phyloP scores from a whole-genome alignment of 2,329 filamentous ascomycete genomes.

The Fusarium sublunatum region DNA sequence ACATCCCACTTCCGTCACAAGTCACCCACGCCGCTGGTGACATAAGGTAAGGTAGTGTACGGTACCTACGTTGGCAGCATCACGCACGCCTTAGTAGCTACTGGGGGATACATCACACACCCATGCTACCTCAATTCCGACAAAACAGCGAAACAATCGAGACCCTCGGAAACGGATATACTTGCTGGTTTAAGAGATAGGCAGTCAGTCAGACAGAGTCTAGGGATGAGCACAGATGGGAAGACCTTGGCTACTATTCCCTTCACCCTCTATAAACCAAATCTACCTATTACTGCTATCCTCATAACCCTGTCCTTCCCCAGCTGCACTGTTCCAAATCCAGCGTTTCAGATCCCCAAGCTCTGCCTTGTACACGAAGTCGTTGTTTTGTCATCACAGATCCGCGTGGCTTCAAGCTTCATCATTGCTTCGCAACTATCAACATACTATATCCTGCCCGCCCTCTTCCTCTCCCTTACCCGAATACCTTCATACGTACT shows the following conservation, averaged over 20 bases:
- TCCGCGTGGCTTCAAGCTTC: conserved; percentile 39
- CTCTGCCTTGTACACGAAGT: conserved; percentile 28
- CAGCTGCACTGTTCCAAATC: conserved; percentile 22
- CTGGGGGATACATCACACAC: conserved; percentile 21
- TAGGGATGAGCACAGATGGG: background rate
- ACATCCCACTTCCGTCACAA: conserved; percentile 17
- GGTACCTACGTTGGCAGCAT: conserved; percentile 28
- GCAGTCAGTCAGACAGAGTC: conserved; percentile 22
- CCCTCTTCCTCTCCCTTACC: conserved; percentile 7
- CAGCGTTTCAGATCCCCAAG: conserved; percentile 24
- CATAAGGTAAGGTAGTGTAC: conserved; percentile 16
- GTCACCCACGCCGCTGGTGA: conserved; percentile 21
- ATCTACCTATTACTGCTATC: conserved; percentile 1
- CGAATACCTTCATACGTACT: conserved; percentile 8
- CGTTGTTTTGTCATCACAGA: conserved; percentile 12
- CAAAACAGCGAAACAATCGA: conserved; percentile 29
- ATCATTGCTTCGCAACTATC: conserved; percentile 22
- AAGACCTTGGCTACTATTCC: background rate
- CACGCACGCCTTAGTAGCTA: conserved; percentile 13
- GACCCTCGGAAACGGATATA: conserved; percentile 10
- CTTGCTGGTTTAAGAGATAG: conserved; percentile 16
- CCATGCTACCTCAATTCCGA: conserved; percentile 33
- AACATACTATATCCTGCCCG: conserved; percentile 1
- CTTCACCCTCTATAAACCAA: conserved; percentile 8
- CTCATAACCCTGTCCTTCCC: conserved; percentile 3